Conservation (phyloP, 306 rosid species). For the Medicago ruthenica region DNA sequence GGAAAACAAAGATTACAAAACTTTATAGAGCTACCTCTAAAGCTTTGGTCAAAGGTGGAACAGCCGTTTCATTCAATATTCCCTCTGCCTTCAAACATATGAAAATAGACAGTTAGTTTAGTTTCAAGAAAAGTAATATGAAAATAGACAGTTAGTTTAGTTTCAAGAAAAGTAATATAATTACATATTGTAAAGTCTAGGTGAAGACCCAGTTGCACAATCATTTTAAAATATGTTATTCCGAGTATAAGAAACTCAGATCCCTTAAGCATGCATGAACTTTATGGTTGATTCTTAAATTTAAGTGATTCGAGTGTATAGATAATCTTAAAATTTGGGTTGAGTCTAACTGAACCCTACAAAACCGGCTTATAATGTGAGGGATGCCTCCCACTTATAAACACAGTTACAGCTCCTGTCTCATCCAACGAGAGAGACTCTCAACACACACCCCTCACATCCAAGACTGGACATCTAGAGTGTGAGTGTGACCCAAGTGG, state of each 20-base stretch:
- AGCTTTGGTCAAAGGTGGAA: conserved; percentile 66
- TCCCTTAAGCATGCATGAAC: not conserved
- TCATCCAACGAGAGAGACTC: not conserved
- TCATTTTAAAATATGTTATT: not conserved
- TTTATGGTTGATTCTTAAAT: not conserved
- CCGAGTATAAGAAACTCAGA: not conserved
- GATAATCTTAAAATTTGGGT: not conserved
- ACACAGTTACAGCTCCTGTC: not conserved
- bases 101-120: conserved; percentile 36
- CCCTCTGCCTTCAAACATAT: conserved; percentile 79
- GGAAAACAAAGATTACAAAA: not conserved
- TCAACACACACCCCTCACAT: not conserved
- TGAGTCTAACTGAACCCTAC: not conserved
- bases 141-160: conserved; percentile 11
- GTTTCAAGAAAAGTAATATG: conserved; percentile 28
- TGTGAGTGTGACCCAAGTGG: not conserved
- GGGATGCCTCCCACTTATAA: not conserved
- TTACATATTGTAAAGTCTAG: not conserved
- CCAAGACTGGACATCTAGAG: not conserved
- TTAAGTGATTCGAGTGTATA: not conserved
- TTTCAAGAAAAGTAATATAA: conserved; percentile 30
- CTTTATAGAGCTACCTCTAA: conserved; percentile 61
- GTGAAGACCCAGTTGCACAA: not conserved
- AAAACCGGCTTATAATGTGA: not conserved
- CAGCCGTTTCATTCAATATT: conserved; percentile 63